Conservation (phyloP, 768 basidiomycete genomes). For the Tricholoma flavovirens region DNA sequence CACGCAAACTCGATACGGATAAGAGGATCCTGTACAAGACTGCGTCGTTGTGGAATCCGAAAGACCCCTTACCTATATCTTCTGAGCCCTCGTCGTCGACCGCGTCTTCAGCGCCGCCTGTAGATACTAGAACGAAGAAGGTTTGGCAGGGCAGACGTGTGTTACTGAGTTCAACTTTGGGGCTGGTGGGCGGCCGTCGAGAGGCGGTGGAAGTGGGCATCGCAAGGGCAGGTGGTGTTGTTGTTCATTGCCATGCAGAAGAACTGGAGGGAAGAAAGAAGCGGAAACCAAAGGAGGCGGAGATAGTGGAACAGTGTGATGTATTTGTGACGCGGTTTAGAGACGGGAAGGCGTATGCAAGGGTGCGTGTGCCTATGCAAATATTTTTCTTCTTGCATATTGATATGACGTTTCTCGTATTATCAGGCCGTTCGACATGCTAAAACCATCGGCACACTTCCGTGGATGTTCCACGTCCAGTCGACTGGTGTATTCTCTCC, state of each 20-base stretch:
- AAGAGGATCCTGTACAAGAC: constrained; percentile 28
- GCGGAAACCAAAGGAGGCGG: constrained; percentile 31
- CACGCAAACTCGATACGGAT: constrained; percentile 24
- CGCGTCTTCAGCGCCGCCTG: constrained; percentile 2
- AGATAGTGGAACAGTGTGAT: constrained; percentile 50
- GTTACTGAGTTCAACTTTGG: constrained; percentile 56
- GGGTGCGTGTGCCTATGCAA: constrained; percentile 36
- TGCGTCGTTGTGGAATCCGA: constrained; percentile 23
- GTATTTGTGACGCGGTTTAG: constrained; percentile 69
- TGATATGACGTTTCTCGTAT: neutral
- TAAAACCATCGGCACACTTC: constrained; percentile 70
- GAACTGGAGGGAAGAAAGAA: constrained; percentile 12
- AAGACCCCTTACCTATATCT: constrained; percentile 12
- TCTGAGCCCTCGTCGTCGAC: constrained; percentile 4
- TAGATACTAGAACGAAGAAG: constrained; percentile 18
- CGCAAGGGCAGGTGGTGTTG: constrained; percentile 50
- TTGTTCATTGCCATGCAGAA: constrained; percentile 22
- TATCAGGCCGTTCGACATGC: constrained; percentile 50
- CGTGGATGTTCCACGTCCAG: constrained; percentile 81
- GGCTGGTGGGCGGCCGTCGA: constrained; percentile 41
- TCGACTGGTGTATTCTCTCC: constrained; percentile 51
- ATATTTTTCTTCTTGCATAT: neutral
- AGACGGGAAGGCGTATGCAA: constrained; percentile 62
- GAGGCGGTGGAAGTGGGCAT: constrained; percentile 56
- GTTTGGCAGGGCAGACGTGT: constrained; percentile 61